Evolutionary conservation across 2,329 filamentous ascomycete species (phyloP).

Genomic region (Trichoderma afroharzianum): DNA sequence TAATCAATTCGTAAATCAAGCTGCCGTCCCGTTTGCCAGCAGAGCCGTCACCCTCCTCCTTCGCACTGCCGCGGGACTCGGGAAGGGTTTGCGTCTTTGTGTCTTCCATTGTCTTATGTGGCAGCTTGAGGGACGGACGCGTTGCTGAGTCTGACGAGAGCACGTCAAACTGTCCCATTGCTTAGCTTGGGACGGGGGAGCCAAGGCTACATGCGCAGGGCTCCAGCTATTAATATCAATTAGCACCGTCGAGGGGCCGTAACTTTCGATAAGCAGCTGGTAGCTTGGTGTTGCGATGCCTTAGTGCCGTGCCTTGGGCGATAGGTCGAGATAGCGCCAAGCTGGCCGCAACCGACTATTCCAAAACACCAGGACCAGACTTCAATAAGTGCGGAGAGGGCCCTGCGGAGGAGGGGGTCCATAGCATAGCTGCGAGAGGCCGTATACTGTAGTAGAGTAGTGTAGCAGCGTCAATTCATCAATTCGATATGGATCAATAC

Average conservation of each 20-base stretch:
- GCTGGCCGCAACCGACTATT: neutral
- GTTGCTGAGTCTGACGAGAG: slow-evolving; percentile 12
- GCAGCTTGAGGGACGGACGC: slow-evolving; percentile 6
- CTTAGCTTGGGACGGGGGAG: neutral
- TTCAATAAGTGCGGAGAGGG: neutral
- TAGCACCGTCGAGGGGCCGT: neutral
- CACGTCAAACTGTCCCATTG: neutral
- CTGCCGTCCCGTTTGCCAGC: neutral
- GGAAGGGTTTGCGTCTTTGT: neutral
- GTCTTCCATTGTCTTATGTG: neutral
- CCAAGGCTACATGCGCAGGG: neutral
- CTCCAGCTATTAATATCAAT: slow-evolving; percentile 2
- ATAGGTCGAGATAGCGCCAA: neutral
- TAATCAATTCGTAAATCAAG: neutral
- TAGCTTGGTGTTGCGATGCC: neutral
- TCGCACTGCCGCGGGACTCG: neutral
- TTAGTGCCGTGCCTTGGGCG: neutral
- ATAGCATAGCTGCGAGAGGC: neutral
- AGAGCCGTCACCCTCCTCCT: neutral
- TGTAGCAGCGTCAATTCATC: neutral
- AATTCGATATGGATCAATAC: neutral
- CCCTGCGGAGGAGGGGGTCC: neutral
- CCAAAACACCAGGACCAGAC: neutral
- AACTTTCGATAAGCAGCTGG: neutral
- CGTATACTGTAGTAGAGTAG: too few species aligned